Percentiles rank a stretch among this genome's conserved stretches.
phyloP scores from a whole-genome alignment of 2,329 filamentous ascomycete genomes.

The Gaeumannomyces tritici region DNA sequence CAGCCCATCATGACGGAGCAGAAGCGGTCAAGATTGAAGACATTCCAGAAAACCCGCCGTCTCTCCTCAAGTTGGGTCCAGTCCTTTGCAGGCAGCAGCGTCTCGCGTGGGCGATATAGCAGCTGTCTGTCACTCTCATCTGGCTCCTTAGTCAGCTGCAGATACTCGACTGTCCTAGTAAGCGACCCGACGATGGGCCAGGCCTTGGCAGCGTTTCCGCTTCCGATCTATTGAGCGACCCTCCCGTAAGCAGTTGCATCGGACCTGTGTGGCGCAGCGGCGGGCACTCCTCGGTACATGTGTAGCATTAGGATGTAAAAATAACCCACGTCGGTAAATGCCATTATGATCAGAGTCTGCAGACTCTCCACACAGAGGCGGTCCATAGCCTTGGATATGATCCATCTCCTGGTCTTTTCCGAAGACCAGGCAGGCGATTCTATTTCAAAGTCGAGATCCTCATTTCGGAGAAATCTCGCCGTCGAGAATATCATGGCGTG shows the following conservation, averaged over 20 bases:
- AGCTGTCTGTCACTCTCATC: conserved; percentile 26
- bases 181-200: conserved; percentile 26
- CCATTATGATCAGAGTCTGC: conserved; percentile 23
- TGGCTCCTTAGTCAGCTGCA: conserved; percentile 24
- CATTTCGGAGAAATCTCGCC: conserved; percentile 17
- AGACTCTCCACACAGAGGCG: conserved; percentile 21
- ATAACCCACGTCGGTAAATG: conserved; percentile 20
- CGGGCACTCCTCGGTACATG: too few species aligned
- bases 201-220: conserved; percentile 18
- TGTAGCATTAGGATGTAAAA: not conserved
- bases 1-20: conserved; percentile 18
- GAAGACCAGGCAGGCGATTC: conserved; percentile 17
- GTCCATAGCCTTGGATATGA: conserved; percentile 20
- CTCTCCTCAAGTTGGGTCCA: conserved; percentile 21
- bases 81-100: conserved; percentile 15
- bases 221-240: conserved; percentile 15
- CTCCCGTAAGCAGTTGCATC: conserved; percentile 8
- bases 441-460: conserved; percentile 24
- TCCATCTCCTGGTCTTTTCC: conserved; percentile 4
- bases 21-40: conserved; percentile 25
- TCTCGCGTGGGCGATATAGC: conserved; percentile 16
- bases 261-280: not conserved
- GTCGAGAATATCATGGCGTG: conserved; percentile 19
- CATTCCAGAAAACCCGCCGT: conserved; percentile 24
- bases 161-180: conserved; percentile 24